Evolutionary conservation across 129 eudicot species (phyloP).

Genomic region (Oenanthe sinensis): DNA sequence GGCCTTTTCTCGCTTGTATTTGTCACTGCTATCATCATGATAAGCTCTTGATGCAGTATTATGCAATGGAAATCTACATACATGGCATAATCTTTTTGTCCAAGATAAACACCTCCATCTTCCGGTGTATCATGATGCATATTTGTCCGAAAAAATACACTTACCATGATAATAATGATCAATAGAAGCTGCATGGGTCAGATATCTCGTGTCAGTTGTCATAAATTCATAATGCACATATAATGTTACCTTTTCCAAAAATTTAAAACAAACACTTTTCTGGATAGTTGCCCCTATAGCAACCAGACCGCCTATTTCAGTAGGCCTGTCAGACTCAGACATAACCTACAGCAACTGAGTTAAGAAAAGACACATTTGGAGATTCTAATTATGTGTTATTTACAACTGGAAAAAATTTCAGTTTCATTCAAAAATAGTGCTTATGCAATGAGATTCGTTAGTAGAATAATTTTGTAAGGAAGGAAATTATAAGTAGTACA

Average conservation of each 20-base stretch:
- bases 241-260: not conserved
- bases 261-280: not conserved
- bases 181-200: slow-evolving; percentile 55
- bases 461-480: not conserved
- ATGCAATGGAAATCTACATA: no score
- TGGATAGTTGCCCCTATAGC: not conserved
- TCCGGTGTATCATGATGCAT: slow-evolving; percentile 69
- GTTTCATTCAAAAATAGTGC: not conserved
- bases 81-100: no score
- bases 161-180: slow-evolving; percentile 48
- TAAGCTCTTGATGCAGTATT: no score
- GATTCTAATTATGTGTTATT: not conserved
- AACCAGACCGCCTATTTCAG: not conserved
- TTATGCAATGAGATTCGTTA: not conserved
- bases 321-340: not conserved
- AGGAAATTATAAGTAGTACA: not conserved
- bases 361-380: not conserved
- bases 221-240: not conserved
- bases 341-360: not conserved
- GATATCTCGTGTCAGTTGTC: slow-evolving; percentile 11
- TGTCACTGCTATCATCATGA: no score
- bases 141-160: slow-evolving; percentile 77
- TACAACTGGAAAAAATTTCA: not conserved
- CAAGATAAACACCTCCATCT: slow-evolving; percentile 78
- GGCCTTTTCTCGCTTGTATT: no score